Evolutionary conservation across 257 asterid species (phyloP), one percentile per base, ranked within the genome.

Genomic region (Phtheirospermum japonicum): DNA sequence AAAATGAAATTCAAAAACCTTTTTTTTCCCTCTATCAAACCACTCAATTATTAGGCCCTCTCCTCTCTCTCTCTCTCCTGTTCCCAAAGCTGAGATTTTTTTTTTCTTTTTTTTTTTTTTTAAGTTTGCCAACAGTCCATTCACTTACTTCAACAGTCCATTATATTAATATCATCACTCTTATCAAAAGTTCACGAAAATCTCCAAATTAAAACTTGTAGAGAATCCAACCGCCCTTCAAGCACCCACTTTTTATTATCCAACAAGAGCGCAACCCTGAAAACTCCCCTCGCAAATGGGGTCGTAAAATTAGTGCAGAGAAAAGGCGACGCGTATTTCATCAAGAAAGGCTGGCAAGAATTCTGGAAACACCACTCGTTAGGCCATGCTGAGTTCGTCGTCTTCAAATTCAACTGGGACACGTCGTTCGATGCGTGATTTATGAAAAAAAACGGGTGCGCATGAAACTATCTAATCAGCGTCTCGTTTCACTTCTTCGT

Each of bases 401-500:
- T 67, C 56, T 76, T 76, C 77, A 64, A 46, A 6, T 71, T 71
- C 77, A 76, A 64, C 7, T 74, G 74, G 8, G 33, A 26, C 19
- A 59, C 59, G 62, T 71, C 77, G 2, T 76, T 76, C 34, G 75
- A 76, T 33, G 81, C 59, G 65, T 13, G 10, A 64, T 76, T 11
- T 61, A 4, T 10, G 66, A n/a, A 49, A 4, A 19, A 6, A n/a
- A 42, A 56, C 13, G 64, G 70, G 2, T 50, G 33, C 23, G 2
- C 0, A 7, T 59, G 19, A 37, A 63, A 32, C 17, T 46, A 61
- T 12, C 46, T 11, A n/a, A 4, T 14, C 51, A 0, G 14, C 4
- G 13, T 49, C 59, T 50, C 12, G 63, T 31, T 67, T 40, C 54
- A 7, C 30, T 28, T 58, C 73, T 13, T 11, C 59, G 4, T 59